Evolutionary conservation across 2,329 filamentous ascomycete species (phyloP).

Genomic region (Aspergillus sp.): DNA sequence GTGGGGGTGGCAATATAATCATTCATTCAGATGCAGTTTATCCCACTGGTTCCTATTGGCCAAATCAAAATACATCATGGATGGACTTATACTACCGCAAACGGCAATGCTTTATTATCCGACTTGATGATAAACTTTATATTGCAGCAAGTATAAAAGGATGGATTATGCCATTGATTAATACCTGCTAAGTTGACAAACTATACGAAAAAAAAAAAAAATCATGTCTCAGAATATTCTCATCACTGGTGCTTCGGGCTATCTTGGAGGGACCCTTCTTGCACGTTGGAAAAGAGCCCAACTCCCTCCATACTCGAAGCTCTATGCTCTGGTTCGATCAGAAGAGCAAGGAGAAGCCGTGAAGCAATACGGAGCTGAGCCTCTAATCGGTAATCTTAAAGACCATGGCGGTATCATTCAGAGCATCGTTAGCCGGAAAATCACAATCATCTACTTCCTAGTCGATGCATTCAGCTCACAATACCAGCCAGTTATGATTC

Average conservation of each 20-base stretch:
- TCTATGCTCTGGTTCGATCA: conserved; percentile 47
- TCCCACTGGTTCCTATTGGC: too few species aligned
- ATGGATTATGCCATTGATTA: too few species aligned
- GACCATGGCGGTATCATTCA: conserved; percentile 32
- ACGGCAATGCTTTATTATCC: too few species aligned
- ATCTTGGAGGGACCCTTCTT: conserved; percentile 49
- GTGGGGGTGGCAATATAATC: too few species aligned
- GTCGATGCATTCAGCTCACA: conserved; percentile 35
- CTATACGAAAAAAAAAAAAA: too few species aligned
- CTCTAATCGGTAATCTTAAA: conserved; percentile 37
- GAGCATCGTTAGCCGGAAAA: conserved; percentile 38
- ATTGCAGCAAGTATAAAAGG: too few species aligned
- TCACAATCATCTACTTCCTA: conserved; percentile 47
- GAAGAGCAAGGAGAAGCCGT: conserved; percentile 42
- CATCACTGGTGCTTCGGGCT: conserved; percentile 50
- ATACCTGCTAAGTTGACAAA: too few species aligned
- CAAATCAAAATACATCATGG: too few species aligned
- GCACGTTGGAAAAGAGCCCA: conserved; percentile 30
- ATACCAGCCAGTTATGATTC: conserved; percentile 39
- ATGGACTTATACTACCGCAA: too few species aligned
- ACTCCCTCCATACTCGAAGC: conserved; percentile 39
- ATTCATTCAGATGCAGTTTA: too few species aligned
- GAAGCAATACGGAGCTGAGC: conserved; percentile 39
- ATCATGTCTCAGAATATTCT: conserved; percentile 36
- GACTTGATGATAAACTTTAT: too few species aligned